Evolutionary conservation across 2,329 filamentous ascomycete genomes (phyloP), one percentile per base, ranked within the genome.

Genomic region (Xylaria sp.): DNA sequence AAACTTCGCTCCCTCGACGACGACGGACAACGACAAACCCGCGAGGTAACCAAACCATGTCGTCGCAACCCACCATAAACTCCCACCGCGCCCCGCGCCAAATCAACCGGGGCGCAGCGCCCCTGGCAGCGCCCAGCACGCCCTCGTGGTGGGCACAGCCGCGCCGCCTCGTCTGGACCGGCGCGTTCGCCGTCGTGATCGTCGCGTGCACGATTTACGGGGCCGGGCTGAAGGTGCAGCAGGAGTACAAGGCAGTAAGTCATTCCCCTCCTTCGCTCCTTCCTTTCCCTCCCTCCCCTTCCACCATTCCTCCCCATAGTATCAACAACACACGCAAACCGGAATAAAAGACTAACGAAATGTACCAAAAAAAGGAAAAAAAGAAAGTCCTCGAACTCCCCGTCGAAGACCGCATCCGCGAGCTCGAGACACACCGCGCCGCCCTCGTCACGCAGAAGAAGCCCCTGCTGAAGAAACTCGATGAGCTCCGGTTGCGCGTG

Each of bases 171-270:
- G 61, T 72, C 42, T 69, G 70, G 58, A 79, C 79, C n/a, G 73
- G 69, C 39, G 78, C 77, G 39, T 75, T 80, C 62, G 76, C 75
- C 2, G 78, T 78, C 60, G 74, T 80, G 59, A 74, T 79, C 61
- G 72, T 76, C 60, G 77, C 79, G 37, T 79, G 79, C 59, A 70
- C 76, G 50, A 72, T 79, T 52, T 80, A 80, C 58, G 80, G 80
- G 55, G 80, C 79, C 5, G 76, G 77, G 51, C 67, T 82, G 51
- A 81, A 81, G 70, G 74, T 75, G 52, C 76, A 80, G 60, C 72
- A 76, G 59, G 78, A 82, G 63, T 79, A 75, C 65, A 70, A 74
- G 62, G 70, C 78, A 66, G 79, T 80, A 60, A 46, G 68, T 62
- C 11, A 5, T 7, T 52, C 46, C 37, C 16, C 1, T 16, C 16